Evolutionary conservation across 495 filamentous ascomycete genomes (phyloP).

Genomic region (Talaromyces nanjingensis): DNA sequence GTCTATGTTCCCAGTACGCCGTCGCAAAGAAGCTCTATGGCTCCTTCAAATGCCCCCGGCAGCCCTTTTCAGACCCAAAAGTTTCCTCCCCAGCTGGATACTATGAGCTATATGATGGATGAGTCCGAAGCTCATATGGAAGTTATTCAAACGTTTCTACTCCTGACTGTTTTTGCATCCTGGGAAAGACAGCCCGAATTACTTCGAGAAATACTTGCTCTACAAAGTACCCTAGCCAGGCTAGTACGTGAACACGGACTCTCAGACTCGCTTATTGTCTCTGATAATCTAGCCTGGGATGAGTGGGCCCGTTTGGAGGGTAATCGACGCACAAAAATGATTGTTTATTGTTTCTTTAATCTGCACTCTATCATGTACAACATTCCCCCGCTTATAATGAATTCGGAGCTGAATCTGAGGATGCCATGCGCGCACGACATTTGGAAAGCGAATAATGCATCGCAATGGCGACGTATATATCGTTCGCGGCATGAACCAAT

Average conservation of each 20-base stretch:
- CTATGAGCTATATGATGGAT: constrained; percentile 32
- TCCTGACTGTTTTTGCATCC: constrained; percentile 46
- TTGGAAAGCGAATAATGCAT: constrained; percentile 42
- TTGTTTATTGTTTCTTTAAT: constrained; percentile 50
- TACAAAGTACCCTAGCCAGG: constrained; percentile 42
- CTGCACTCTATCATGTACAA: constrained; percentile 50
- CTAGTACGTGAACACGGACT: constrained; percentile 44
- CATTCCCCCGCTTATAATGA: constrained; percentile 45
- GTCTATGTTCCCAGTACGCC: constrained; percentile 31
- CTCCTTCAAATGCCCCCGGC: constrained; percentile 30
- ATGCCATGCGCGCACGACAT: constrained; percentile 44
- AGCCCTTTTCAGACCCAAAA: constrained; percentile 35
- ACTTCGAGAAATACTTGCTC: constrained; percentile 41
- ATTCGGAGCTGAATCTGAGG: constrained; percentile 41
- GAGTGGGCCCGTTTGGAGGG: constrained; percentile 44
- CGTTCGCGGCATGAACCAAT: constrained; percentile 30
- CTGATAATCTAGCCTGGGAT: constrained; percentile 39
- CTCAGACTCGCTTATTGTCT: constrained; percentile 23
- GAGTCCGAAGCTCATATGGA: constrained; percentile 46
- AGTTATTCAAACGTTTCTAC: constrained; percentile 40
- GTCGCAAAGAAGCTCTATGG: constrained; percentile 34
- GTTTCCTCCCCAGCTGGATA: constrained; percentile 25
- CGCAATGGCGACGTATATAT: constrained; percentile 37
- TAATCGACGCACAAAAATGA: constrained; percentile 43
- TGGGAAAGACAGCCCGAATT: constrained; percentile 46